Evolutionary conservation across 495 filamentous ascomycete species (phyloP), one percentile per base, ranked within the genome.

Genomic region (Lophiotrema nucula): DNA sequence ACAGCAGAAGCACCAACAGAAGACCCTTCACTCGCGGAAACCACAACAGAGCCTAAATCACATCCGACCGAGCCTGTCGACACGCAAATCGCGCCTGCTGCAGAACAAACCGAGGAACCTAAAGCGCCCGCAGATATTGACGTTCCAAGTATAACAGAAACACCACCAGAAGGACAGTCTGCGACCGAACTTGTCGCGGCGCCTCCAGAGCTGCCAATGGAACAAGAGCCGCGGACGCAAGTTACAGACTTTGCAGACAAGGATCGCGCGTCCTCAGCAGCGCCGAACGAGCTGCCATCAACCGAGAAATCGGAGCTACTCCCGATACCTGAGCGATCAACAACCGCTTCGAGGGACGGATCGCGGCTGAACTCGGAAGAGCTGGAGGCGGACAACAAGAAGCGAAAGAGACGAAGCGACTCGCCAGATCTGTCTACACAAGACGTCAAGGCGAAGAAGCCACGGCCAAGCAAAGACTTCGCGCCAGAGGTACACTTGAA

Each of bases 341-440:
- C 24, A 12, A 24, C 27, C 2, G 4, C 53, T 0, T 53, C 58
- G 2, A 44, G 47, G 12, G 64, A 62, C 15, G 28, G 25, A 11
- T 62, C 59, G 1, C 54, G 58, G 4, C 27, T 66, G 16, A 59
- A 58, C 39, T 42, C 64, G 1, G 64, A 66, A 33, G 64, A 65
- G 44, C 22, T 58, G 16, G 63, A 60, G 33, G 67, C 71, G 21
- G 72, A 74, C 24, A 72, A 41, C 18, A 49, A 59, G 47, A 73
- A 73, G 69, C 54, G 72, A 16, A 74, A 74, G 64, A 60, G 72
- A 35, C 52, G 70, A 15, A 74, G 72, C 45, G 26, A 54, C 4
- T 67, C 72, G 12, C 54, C 67, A 6, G 60, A 68, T 1, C 35
- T 54, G 4, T 53, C 53, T 21, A 57, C 56, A 25, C 44, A 58